Evolutionary conservation across 2,329 filamentous ascomycete species (phyloP).

Genomic region (Falciphora oryzae): DNA sequence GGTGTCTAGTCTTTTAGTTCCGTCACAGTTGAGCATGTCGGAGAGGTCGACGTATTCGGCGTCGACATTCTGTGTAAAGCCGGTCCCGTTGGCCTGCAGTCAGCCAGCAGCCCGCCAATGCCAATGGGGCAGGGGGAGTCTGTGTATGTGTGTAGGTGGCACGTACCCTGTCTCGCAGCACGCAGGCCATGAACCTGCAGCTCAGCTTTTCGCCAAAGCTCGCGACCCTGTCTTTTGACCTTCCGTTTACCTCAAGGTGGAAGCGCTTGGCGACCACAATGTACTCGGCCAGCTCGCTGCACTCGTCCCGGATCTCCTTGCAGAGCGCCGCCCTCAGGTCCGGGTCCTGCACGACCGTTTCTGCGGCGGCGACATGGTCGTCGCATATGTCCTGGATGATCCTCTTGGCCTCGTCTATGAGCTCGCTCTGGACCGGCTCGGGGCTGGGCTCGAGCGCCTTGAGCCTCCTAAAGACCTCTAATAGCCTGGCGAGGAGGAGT

Average conservation of each 20-base stretch:
- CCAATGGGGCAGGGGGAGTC: neutral
- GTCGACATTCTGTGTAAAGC: slow-evolving; percentile 55
- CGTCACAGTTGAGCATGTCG: slow-evolving; percentile 68
- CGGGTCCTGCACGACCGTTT: slow-evolving; percentile 52
- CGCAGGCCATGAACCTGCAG: slow-evolving; percentile 81
- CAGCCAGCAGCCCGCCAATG: neutral
- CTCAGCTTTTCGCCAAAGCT: slow-evolving; percentile 95
- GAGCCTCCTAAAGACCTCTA: slow-evolving; percentile 55
- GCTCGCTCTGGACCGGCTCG: slow-evolving; percentile 44
- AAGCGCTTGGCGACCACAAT: slow-evolving; percentile 58
- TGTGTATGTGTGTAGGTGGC: slow-evolving; percentile 11
- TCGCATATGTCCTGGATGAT: slow-evolving; percentile 75
- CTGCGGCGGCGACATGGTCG: slow-evolving; percentile 73
- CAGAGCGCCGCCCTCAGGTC: slow-evolving; percentile 54
- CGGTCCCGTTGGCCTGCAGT: slow-evolving; percentile 20
- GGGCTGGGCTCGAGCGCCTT: slow-evolving; percentile 44
- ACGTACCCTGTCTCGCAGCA: slow-evolving; percentile 67
- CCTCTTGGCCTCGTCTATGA: slow-evolving; percentile 60
- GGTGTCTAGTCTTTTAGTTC: slow-evolving; percentile 54
- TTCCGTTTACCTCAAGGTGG: slow-evolving; percentile 69
- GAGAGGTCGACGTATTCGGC: slow-evolving; percentile 88
- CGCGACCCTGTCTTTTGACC: slow-evolving; percentile 81
- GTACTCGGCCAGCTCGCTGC: slow-evolving; percentile 72
- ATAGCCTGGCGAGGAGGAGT: slow-evolving; percentile 33
- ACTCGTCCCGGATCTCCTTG: slow-evolving; percentile 69